A percentile compares a stretch with the other conserved stretches of the same genome.
phyloP scores from a whole-genome alignment of 2,329 filamentous ascomycete genomes.

The Lecanosticta acicola region DNA sequence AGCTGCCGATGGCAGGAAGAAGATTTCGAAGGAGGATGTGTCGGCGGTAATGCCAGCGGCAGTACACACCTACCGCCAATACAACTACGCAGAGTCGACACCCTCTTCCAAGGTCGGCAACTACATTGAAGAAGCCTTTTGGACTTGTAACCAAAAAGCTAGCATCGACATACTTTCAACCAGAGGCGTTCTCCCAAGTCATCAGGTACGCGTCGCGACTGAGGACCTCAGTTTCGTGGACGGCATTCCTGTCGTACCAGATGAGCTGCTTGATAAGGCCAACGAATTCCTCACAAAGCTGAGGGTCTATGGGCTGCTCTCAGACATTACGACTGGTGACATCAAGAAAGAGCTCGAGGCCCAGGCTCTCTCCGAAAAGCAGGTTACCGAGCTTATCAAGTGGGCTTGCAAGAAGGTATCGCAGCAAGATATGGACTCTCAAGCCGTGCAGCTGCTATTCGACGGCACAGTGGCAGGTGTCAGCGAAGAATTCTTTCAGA shows the following conservation, averaged over 20 bases:
- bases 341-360: conserved; percentile 77
- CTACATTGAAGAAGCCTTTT: conserved; percentile 91
- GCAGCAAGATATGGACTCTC: conserved; percentile 64
- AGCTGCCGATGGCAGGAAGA: conserved; percentile 27
- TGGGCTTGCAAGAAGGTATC: conserved; percentile 74
- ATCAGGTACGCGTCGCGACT: conserved; percentile 70
- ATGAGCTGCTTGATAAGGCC: conserved; percentile 62
- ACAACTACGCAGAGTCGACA: conserved; percentile 83
- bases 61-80: conserved; percentile 77
- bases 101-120: conserved; percentile 77
- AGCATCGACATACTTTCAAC: conserved; percentile 85
- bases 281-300: conserved; percentile 73
- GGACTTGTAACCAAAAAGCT: conserved; percentile 79
- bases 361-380: conserved; percentile 71
- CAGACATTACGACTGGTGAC: conserved; percentile 78
- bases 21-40: conserved; percentile 59
- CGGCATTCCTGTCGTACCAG: conserved; percentile 78
- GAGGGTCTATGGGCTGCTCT: conserved; percentile 79
- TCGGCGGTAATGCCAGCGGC: conserved; percentile 68
- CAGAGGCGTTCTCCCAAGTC: conserved; percentile 76
- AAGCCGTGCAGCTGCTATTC: conserved; percentile 64
- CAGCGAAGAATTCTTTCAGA: conserved; percentile 45
- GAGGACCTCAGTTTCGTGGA: conserved; percentile 74
- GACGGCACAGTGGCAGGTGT: conserved; percentile 71
- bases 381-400: conserved; percentile 74